phyloP scores from a whole-genome alignment of 768 basidiomycete species.

The Pleurotus sapidus region DNA sequence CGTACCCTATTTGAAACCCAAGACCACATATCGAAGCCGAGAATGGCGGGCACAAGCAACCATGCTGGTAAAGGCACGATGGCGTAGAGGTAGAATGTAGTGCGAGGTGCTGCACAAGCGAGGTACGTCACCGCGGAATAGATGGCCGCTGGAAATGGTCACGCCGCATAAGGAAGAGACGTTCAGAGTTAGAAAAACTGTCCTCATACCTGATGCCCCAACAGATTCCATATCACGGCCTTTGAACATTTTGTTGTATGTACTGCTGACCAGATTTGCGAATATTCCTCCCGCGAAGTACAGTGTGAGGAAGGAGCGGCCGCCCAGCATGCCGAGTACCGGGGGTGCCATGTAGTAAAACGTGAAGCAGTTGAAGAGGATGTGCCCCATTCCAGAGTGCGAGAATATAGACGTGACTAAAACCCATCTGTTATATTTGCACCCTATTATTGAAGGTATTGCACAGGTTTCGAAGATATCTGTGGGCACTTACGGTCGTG shows the following conservation, averaged over 20 bases:
- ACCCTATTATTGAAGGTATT: too few species aligned
- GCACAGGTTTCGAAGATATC: constrained; percentile 1
- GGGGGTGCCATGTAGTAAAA: constrained; percentile 74
- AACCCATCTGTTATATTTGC: constrained; percentile 59
- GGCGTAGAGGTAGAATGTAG: constrained; percentile 69
- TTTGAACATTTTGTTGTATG: constrained; percentile 42
- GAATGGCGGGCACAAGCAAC: constrained; percentile 66
- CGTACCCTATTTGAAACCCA: constrained; percentile 38
- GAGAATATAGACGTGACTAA: constrained; percentile 70
- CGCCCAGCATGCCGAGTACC: constrained; percentile 62
- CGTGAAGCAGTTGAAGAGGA: constrained; percentile 75
- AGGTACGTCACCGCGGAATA: constrained; percentile 70
- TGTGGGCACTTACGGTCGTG: constrained; percentile 54
- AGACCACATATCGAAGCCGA: constrained; percentile 56
- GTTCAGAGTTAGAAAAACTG: too few species aligned
- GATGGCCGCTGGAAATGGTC: constrained; percentile 52
- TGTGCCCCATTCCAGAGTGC: constrained; percentile 56
- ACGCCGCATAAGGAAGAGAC: too few species aligned
- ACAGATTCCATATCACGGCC: constrained; percentile 38
- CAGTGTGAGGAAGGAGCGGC: constrained; percentile 62
- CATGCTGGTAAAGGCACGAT: constrained; percentile 81
- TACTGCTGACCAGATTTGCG: constrained; percentile 46
- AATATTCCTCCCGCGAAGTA: constrained; percentile 74
- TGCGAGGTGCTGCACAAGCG: constrained; percentile 64
- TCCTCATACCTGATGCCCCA: constrained; percentile 68